A percentile compares a stretch with the other conserved stretches of the same genome.
phyloP scores from a whole-genome alignment of 257 asterid genomes.

The Hygrophila difformis region DNA sequence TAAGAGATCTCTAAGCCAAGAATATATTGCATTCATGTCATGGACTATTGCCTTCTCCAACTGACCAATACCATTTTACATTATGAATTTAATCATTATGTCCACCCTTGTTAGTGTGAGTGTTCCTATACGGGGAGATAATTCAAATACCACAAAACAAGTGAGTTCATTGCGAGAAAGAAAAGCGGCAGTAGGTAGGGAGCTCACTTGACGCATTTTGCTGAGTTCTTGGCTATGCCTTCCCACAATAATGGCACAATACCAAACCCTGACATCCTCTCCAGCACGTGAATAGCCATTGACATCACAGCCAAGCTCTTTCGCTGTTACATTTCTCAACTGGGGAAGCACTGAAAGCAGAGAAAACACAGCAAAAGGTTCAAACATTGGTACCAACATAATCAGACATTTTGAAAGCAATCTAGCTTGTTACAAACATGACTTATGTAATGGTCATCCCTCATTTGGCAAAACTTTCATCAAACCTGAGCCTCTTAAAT shows the following conservation, averaged over 20 bases:
- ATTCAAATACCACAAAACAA: slow-evolving; percentile 4
- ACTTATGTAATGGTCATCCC: no score
- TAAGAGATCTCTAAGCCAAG: neutral
- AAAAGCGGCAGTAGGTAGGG: slow-evolving; percentile 3
- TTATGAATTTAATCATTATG: neutral
- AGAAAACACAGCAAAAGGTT: slow-evolving; percentile 20
- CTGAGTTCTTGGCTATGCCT: slow-evolving; percentile 83
- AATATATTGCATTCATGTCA: neutral
- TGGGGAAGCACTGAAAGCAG: slow-evolving; percentile 85
- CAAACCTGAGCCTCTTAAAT: no score
- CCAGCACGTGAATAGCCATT: slow-evolving; percentile 88
- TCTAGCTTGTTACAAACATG: no score
- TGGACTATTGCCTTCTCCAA: no score
- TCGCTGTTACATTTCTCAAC: slow-evolving; percentile 71
- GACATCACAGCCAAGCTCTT: slow-evolving; percentile 84
- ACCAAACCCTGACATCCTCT: slow-evolving; percentile 72
- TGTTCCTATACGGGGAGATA: neutral
- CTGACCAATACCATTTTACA: no score
- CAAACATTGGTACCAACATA: no score
- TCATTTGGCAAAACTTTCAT: neutral
- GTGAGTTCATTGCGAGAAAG: neutral
- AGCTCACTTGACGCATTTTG: slow-evolving; percentile 86
- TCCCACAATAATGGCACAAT: slow-evolving; percentile 88
- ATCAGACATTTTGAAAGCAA: no score
- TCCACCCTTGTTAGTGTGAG: neutral